phyloP scores from a whole-genome alignment of 192 early-diverging fungal genomes.

The Coemansia umbellata region DNA sequence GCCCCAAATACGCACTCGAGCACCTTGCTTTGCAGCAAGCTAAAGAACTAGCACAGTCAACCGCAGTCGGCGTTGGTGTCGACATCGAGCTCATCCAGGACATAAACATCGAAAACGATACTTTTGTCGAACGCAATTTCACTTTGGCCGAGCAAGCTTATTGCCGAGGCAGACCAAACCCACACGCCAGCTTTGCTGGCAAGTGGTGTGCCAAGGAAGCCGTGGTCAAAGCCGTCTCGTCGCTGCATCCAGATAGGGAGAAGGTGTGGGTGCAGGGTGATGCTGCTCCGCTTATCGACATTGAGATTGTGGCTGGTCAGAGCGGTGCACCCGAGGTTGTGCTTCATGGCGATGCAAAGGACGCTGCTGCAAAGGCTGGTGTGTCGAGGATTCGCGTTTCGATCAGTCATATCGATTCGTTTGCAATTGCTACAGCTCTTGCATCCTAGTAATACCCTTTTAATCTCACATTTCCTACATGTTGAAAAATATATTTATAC shows the following conservation, averaged over 20 bases:
- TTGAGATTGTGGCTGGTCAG: conserved; percentile 70
- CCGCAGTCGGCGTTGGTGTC: conserved; percentile 67
- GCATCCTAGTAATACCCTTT: conserved; percentile 21
- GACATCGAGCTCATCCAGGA: conserved; percentile 86
- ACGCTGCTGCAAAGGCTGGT: conserved; percentile 64
- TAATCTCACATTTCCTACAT: neutral
- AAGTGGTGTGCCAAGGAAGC: conserved; percentile 97
- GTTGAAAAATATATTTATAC: no score
- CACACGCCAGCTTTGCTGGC: conserved; percentile 83
- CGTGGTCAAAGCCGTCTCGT: conserved; percentile 88
- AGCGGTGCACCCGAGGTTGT: conserved; percentile 77
- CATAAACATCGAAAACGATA: conserved; percentile 76
- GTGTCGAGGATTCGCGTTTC: conserved; percentile 78
- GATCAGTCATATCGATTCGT: conserved; percentile 87
- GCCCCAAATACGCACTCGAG: conserved; percentile 12
- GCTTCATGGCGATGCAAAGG: conserved; percentile 79
- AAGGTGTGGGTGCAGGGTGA: conserved; percentile 76
- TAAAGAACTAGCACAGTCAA: neutral
- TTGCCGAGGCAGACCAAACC: conserved; percentile 66
- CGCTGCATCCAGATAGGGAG: conserved; percentile 42
- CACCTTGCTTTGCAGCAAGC: conserved; percentile 19
- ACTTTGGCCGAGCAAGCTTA: conserved; percentile 75
- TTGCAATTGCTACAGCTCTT: conserved; percentile 87
- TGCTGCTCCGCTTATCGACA: conserved; percentile 83
- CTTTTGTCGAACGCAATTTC: conserved; percentile 91